Base-by-base conservation (phyloP, 306 rosid species). In the Macrotyloma uniflorum region DNA sequence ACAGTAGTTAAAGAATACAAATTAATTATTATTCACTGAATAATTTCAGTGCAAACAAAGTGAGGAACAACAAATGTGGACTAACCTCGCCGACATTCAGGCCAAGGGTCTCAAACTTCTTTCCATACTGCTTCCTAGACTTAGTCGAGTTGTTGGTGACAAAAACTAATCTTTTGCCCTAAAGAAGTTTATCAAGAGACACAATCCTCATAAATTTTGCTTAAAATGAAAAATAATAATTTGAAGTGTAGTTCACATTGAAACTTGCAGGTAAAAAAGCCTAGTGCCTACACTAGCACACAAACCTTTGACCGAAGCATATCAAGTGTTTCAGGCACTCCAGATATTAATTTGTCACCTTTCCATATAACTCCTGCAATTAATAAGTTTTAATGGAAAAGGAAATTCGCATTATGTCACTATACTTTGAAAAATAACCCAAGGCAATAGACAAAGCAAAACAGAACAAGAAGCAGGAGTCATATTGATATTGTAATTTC, bases 131-230 rank as follows among this genome's bases (percentile, higher is more conserved):
- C 89, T 96, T 96, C 94, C 99, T 89, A 30, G 99, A 96, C 85
- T 96, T 96, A 26, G 99, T 96, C 62, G 99, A 96, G 88, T 96
- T 96, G 85, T 96, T 96, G 75, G 99, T 96, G 61, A 96, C 98
- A 77, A 96, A 96, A 79, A 96, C 98, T 85, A 96, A 84, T 82
- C 99, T 84, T 78, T 96, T 96, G 0, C 98, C 99, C 99, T 96
- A 68, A 50, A 83, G 33, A 74, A 72, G 22, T 78, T 70, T 32
- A 54, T 23, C 72, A 79, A 49, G 19, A 79, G 72, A 36, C 10
- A 59, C 40, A 18, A 63, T 7, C 79, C 26, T 79, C 72, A 81
- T 61, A 24, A 0, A 15, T 66, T 58, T 30, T 16, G 11, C 30
- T 5, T 22, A 8, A 3, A 15, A 6, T 35, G 12, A 69, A 19